phyloP scores from a whole-genome alignment of 257 asterid species.

The Fraxinus americana region DNA sequence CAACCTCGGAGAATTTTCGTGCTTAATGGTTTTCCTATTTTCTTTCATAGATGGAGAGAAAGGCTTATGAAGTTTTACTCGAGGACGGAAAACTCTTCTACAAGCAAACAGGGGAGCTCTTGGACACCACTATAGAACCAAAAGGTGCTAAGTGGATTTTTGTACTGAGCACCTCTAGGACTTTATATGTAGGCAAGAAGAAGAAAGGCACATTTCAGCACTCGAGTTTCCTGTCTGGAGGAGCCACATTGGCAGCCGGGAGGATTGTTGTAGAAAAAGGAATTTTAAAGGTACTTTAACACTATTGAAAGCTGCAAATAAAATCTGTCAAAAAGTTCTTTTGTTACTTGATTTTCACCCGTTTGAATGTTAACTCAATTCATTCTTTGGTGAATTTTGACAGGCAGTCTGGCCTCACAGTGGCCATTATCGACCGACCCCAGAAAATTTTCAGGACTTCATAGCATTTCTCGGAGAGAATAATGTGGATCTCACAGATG shows the following conservation, averaged over 20 bases:
- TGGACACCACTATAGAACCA: constrained; percentile 64
- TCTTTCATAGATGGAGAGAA: constrained; percentile 71
- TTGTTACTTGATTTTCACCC: not conserved
- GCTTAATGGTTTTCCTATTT: constrained; percentile 9
- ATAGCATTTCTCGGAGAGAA: constrained; percentile 64
- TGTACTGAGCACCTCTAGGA: constrained; percentile 82
- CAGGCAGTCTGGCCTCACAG: constrained; percentile 67
- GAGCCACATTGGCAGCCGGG: constrained; percentile 94
- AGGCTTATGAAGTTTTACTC: constrained; percentile 70
- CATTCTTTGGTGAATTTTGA: constrained; percentile 4
- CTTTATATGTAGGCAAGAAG: constrained; percentile 81
- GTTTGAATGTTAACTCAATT: not conserved
- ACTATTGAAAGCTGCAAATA: not conserved
- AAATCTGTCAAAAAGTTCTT: not conserved
- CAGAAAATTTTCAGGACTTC: constrained; percentile 81
- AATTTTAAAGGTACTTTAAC: constrained; percentile 58
- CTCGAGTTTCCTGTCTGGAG: constrained; percentile 95
- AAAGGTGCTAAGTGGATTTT: constrained; percentile 88
- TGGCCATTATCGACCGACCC: constrained; percentile 48
- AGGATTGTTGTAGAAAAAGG: constrained; percentile 82
- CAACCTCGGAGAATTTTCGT: not conserved
- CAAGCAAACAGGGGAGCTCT: constrained; percentile 58
- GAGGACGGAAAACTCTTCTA: constrained; percentile 71
- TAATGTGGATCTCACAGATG: constrained; percentile 64
- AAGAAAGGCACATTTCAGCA: constrained; percentile 87